Conservation (phyloP, 2,329 filamentous ascomycete species). For the Myriosclerotinia duriaeana region DNA sequence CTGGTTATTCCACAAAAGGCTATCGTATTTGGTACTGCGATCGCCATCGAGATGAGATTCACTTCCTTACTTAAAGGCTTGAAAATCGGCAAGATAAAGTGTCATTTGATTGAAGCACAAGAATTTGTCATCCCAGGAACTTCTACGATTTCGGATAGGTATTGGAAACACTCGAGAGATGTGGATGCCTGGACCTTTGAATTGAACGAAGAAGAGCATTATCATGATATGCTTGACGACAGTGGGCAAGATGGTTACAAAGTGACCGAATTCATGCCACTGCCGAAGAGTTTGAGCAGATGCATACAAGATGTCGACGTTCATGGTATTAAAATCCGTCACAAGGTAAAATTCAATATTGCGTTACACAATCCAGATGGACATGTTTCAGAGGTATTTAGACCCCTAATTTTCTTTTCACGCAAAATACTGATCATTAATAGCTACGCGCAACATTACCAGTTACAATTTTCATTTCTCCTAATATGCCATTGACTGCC, state of each 20-base stretch:
- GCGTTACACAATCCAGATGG: conserved; percentile 93
- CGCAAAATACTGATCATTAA: conserved; percentile 27
- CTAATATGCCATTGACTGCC: conserved; percentile 84
- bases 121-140: conserved; percentile 59
- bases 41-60: conserved; percentile 82
- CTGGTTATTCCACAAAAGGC: conserved; percentile 93
- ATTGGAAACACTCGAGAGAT: conserved; percentile 63
- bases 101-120: conserved; percentile 76
- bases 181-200: conserved; percentile 60
- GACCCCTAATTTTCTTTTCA: conserved; percentile 10
- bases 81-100: conserved; percentile 76
- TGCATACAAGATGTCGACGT: conserved; percentile 90
- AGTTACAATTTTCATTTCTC: conserved; percentile 92
- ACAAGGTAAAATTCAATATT: conserved; percentile 89
- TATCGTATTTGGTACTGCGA: conserved; percentile 84
- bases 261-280: conserved; percentile 60
- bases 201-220: conserved; percentile 59
- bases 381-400: conserved; percentile 78
- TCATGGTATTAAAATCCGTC: conserved; percentile 85
- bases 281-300: conserved; percentile 77
- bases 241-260: conserved; percentile 65
- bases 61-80: conserved; percentile 87
- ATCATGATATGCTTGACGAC: conserved; percentile 68
- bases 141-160: conserved; percentile 50
- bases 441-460: conserved; percentile 85